Evolutionary conservation across 208 protist species (phyloP), one percentile per base, ranked within the genome.

Genomic region (Cochliopodium minus): DNA sequence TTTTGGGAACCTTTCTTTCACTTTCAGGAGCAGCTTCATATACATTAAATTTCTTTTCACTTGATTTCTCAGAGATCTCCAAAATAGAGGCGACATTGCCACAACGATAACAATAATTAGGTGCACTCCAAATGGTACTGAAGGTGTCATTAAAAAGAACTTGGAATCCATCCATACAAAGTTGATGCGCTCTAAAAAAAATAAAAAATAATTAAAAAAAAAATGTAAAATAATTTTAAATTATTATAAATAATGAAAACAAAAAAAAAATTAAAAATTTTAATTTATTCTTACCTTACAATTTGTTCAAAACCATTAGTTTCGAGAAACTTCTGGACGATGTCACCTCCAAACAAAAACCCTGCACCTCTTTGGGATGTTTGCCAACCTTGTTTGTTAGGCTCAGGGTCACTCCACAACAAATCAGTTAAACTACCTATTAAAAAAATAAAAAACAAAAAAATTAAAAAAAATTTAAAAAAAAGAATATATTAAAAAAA

Each of bases 101-200:
- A 73, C 91, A 94, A 26, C 90, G 73, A 60, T 96, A 93, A 65
- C 85, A 93, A 74, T 97, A 97, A 64, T 95, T 96, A n/a, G 92
- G 92, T 7, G 92, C 92, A 0, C 78, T 89, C 87, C 88, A 97
- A n/a, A 97, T 85, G 0, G 90, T 97, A 0, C 62, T 77, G 0
- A 85, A 57, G 15, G 34, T 57, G 11, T 74, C 72, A 46, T 81
- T 61, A 45, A 73, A 77, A 26, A 74, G 25, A 3, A 61, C 36
- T 62, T 79, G 55, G 63, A 79, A 89, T 20, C 83, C 82, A 38
- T 87, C 81, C 61, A 79, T 78, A 32, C 66, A 74, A 10, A 88
- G 40, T 70, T 89, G 82, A 62, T 89, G 83, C 20, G 78, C 62
- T 47, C 83, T n/a, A n/a, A n/a, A n/a, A n/a, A n/a, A n/a, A n/a